phyloP scores from a whole-genome alignment of 1,284 basidiomycete genomes.

The Cryptococcus sp. region DNA sequence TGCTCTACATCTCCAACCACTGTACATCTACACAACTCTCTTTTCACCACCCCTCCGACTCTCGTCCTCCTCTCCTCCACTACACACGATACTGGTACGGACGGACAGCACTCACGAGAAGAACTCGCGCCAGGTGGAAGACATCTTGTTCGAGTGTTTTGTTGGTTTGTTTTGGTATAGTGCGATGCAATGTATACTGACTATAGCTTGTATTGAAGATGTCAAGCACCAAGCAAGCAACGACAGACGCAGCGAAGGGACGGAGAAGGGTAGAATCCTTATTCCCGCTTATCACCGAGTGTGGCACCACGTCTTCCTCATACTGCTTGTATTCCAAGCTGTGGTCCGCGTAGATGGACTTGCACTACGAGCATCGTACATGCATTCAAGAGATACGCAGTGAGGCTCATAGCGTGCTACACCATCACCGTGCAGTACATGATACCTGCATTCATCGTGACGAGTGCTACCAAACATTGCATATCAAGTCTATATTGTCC shows the following conservation, averaged over 20 bases:
- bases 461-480: too few relatives aligned
- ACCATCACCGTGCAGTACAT: too few relatives aligned
- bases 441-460: too few relatives aligned
- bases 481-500: too few relatives aligned
- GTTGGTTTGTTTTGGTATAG: constrained; percentile 5
- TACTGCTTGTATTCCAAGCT: too few relatives aligned
- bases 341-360: too few relatives aligned
- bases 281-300: constrained; percentile 7
- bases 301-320: not conserved
- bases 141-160: constrained; percentile 36
- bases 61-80: not conserved
- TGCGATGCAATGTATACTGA: not conserved
- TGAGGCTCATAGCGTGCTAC: too few relatives aligned
- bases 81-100: not conserved
- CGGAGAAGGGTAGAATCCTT: not conserved
- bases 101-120: constrained; percentile 41
- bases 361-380: too few relatives aligned
- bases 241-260: not conserved
- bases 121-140: constrained; percentile 48
- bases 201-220: not conserved
- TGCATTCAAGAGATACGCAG: too few relatives aligned
- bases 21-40: not conserved
- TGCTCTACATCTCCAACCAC: not conserved
- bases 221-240: not conserved
- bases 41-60: not conserved